Conservation (phyloP, 2,329 filamentous ascomycete species). For the Alternaria brassicicola region DNA sequence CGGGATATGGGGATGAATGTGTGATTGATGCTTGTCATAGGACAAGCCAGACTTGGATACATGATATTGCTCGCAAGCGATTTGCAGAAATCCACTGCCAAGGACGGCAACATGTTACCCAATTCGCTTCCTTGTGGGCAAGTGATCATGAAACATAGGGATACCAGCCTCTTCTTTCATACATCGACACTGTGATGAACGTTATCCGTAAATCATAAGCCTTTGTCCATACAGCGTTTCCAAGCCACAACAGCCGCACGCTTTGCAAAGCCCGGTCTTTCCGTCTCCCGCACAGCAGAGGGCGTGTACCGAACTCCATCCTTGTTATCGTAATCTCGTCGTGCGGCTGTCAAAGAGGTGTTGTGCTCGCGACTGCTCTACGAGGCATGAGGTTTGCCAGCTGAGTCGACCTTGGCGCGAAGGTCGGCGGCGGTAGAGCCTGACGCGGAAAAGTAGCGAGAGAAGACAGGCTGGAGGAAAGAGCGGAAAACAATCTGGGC, state of each 20-base stretch:
- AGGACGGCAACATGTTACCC: slow-evolving; percentile 22
- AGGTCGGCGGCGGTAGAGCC: slow-evolving; percentile 84
- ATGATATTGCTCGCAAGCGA: slow-evolving; percentile 14
- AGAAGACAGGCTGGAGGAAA: slow-evolving; percentile 87
- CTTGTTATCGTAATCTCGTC: slow-evolving; percentile 22
- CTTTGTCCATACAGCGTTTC: slow-evolving; percentile 31
- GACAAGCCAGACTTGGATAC: slow-evolving; percentile 8
- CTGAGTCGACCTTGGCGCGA: slow-evolving; percentile 82
- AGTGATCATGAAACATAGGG: slow-evolving; percentile 33
- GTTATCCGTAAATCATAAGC: slow-evolving; percentile 26
- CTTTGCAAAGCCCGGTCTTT: slow-evolving; percentile 14
- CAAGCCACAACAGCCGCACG: slow-evolving; percentile 40
- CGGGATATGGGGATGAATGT: slow-evolving; percentile 1
- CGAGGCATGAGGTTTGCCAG: slow-evolving; percentile 50
- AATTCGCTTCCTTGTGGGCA: slow-evolving; percentile 25
- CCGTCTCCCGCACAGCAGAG: slow-evolving; percentile 16
- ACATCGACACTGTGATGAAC: slow-evolving; percentile 25
- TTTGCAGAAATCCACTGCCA: slow-evolving; percentile 21
- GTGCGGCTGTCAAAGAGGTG: slow-evolving; percentile 41
- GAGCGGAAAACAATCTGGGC: slow-evolving; percentile 97
- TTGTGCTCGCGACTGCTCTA: slow-evolving; percentile 27
- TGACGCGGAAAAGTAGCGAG: slow-evolving; percentile 80
- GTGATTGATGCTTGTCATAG: slow-evolving; percentile 9
- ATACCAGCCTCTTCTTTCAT: slow-evolving; percentile 31
- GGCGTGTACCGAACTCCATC: slow-evolving; percentile 7